Base-by-base conservation (phyloP, 495 filamentous ascomycete species). In the Podospora pseudocomata region DNA sequence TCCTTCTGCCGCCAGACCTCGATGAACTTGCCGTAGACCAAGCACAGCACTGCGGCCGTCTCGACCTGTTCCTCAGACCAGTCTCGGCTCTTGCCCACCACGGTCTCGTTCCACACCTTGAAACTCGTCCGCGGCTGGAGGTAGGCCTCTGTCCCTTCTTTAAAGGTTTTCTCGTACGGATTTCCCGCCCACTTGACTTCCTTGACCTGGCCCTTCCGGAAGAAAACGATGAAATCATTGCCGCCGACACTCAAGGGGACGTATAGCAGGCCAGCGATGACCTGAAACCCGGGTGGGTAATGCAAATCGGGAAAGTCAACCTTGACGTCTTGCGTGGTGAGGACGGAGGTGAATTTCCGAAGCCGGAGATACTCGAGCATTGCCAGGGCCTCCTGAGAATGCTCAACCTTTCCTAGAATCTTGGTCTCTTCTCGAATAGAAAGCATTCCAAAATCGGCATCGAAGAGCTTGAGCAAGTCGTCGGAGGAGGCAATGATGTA, bases 1-100 rank as follows among this genome's bases (percentile, higher is more conserved):
- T 98, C 94, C 67, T 95, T 96, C 74, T 97, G 92, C 66, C 92
- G 82, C 94, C 94, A 97, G 7, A 97, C 94, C 73, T 94, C 90
- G 73, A 93, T 94, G 74, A 94, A 83, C 74, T 83, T 81, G 53
- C 80, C 93, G 69, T 97, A 98, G 1, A 97, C 92, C 32, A 97
- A 78, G 72, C 93, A 97, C 9, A 97, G 80, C 0, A 97, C 91
- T 0, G 94, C 92, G 1, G 94, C 93, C 0, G 92, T 97, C 74
- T 97, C 94, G 13, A 96, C 76, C 67, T 88, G 84, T 65, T 91
- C 89, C 69, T 91, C 88, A 5, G 86, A 86, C 90, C 90, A 93
- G 64, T 93, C 90, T 39, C 87, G 84, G 71, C 87, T 90, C 76
- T 89, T 91, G 0, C 90, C 90, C 27, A 90, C 77, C n/a, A 94